Evolutionary conservation across 116 monocot species (phyloP), one percentile per base, ranked within the genome.

Genomic region (Trichopus zeylanicus): DNA sequence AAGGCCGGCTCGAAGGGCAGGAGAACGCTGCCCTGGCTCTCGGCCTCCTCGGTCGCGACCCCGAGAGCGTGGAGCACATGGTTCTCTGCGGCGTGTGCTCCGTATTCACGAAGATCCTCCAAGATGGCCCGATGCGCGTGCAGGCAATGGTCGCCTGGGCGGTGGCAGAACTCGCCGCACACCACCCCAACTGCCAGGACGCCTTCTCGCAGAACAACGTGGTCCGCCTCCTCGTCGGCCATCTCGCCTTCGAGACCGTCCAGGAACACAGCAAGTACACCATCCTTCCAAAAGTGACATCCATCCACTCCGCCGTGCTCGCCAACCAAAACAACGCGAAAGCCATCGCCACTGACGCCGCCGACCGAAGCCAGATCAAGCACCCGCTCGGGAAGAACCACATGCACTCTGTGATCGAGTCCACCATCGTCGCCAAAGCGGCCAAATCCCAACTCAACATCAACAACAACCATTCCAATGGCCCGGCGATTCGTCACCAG

Each of bases 201-300:
- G 74, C 67, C 32, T 91, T 97, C 69, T 76, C 75, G 0, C 81
- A 91, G 80, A 71, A 85, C 78, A 82, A 87, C 56, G 82, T 78
- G 35, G 73, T 91, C 31, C 78, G 97, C 8, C 68, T 87, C 61
- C 80, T 97, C 42, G 97, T 97, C 37, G 74, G 81, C 7, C 97
- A 91, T 57, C 78, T 97, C 48, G 97, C 97, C 19, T 97, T 91
- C 54, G 97, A 97, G 62, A 97, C 97, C n/a, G 85, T 97, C 5
- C 77, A 87, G 62, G 97, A 97, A 68, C 97, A 91, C 53, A 80
- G 78, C 65, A 97, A 97, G 75, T 97, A 91, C 63, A 31, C 78
- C 15, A 70, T 97, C 53, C 66, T 78, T 19, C 51, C 80, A 56
- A 87, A 87, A 59, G 53, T 48, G 27, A 77, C 75, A 28, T 87